These are phyloP conservation scores for Xanthoparmelia taractica DNA, from an alignment of 495 filamentous ascomycete genomes.

Conservation along the genomic window DNA sequence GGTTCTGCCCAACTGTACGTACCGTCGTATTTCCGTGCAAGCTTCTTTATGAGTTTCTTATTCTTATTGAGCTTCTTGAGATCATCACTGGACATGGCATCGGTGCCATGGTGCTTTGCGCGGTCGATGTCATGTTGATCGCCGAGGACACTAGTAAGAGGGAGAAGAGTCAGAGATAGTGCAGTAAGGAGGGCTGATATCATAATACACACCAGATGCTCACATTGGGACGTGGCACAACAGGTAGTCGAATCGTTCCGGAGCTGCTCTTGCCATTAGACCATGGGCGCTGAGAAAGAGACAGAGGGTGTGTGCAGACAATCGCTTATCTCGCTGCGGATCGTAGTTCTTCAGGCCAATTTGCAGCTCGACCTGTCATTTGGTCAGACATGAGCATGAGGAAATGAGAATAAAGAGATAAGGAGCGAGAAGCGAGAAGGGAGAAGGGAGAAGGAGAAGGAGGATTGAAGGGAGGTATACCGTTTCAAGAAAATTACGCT, in stretches of 20 bases:
- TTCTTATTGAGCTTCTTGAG: conserved; percentile 99
- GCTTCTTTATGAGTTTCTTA: conserved; percentile 99
- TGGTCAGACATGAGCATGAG: not conserved
- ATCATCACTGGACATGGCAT: conserved; percentile 96
- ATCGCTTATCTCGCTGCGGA: conserved; percentile 99
- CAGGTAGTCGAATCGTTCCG: conserved; percentile 89
- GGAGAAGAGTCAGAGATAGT: conserved; percentile 18
- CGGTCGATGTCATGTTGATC: conserved; percentile 99
- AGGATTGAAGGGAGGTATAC: no score
- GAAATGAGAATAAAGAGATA: no score
- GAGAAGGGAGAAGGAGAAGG: no score
- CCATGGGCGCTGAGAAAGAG: no score
- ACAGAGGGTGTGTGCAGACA: conserved; percentile 29
- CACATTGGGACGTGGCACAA: conserved; percentile 88
- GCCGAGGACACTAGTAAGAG: conserved; percentile 67
- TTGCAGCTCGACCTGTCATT: not conserved
- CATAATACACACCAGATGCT: conserved; percentile 61
- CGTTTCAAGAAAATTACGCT: no score
- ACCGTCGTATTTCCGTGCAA: conserved; percentile 97
- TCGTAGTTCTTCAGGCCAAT: conserved; percentile 99
- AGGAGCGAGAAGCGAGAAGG: no score
- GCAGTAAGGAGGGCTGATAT: not conserved
- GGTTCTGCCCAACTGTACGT: no score
- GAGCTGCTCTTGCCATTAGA: conserved; percentile 41
- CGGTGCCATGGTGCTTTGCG: conserved; percentile 94